phyloP scores from a whole-genome alignment of 108 stramenopile genomes.

The Cylindrotheca fusiformis region DNA sequence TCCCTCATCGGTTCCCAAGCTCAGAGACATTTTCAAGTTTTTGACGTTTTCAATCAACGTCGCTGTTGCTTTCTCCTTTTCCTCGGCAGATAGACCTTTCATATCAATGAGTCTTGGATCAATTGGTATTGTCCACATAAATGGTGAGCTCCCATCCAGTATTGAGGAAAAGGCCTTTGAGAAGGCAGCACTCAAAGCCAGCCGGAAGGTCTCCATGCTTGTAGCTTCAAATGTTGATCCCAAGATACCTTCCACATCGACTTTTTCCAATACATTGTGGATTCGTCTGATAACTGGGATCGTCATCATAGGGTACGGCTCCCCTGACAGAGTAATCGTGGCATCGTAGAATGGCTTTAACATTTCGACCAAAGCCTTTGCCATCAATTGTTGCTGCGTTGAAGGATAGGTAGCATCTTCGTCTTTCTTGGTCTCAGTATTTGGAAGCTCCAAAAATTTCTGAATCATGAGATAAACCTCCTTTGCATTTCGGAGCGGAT shows the following conservation, averaged over 20 bases:
- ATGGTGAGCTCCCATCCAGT: slow-evolving; percentile 1
- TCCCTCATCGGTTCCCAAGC: background rate
- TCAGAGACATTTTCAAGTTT: background rate
- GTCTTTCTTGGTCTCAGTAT: background rate
- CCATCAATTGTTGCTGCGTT: background rate
- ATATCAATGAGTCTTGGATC: slow-evolving; percentile 35
- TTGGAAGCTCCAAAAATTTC: background rate
- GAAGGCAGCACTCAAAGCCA: slow-evolving; percentile 3
- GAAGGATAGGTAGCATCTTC: background rate
- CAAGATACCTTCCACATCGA: slow-evolving; percentile 1
- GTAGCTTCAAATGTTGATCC: background rate
- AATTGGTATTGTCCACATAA: slow-evolving; percentile 30
- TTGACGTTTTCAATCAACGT: slow-evolving; percentile 6
- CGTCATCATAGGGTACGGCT: slow-evolving; percentile 21
- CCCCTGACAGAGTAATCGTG: slow-evolving; percentile 18
- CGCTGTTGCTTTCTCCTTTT: slow-evolving; percentile 5
- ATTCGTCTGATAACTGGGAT: slow-evolving; percentile 24
- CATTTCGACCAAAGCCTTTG: slow-evolving; percentile 1
- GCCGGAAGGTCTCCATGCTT: slow-evolving; percentile 5
- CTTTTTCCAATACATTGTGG: slow-evolving; percentile 6
- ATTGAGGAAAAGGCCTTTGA: slow-evolving; percentile 1
- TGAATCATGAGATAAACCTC: background rate
- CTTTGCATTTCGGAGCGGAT: background rate
- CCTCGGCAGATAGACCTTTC: slow-evolving; percentile 25
- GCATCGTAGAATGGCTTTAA: slow-evolving; percentile 32